Evolutionary conservation across 352 stramenopile genomes (phyloP).

Genomic region (Pythium biforme): DNA sequence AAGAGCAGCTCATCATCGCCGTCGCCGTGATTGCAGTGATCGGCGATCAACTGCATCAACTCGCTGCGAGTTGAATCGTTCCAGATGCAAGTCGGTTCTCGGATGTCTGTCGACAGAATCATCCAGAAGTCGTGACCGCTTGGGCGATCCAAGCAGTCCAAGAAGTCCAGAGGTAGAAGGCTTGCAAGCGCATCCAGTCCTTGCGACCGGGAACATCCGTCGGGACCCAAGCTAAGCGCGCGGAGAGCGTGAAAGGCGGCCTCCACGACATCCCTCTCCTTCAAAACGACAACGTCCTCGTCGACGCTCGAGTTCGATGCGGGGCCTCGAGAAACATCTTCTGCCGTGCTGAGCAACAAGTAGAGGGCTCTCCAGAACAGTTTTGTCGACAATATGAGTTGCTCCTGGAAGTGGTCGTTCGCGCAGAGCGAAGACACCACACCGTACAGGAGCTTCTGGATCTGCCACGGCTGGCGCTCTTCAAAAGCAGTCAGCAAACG

Average conservation of each 20-base stretch:
- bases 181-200: conserved; percentile 63
- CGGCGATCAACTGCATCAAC: conserved; percentile 70
- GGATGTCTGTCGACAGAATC: conserved; percentile 67
- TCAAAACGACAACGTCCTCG: conserved; percentile 44
- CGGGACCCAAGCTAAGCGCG: conserved; percentile 53
- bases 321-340: conserved; percentile 46
- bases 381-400: conserved; percentile 61
- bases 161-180: conserved; percentile 68
- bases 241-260: conserved; percentile 67
- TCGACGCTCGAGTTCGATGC: conserved; percentile 30
- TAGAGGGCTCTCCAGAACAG: conserved; percentile 83
- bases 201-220: conserved; percentile 50
- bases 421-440: conserved; percentile 69
- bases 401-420: conserved; percentile 49
- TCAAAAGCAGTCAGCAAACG: conserved; percentile 66
- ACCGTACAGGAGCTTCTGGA: conserved; percentile 76
- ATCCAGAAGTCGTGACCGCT: conserved; percentile 75
- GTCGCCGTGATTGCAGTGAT: conserved; percentile 60
- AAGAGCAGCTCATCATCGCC: conserved; percentile 52
- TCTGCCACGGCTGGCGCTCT: conserved; percentile 75
- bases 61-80: conserved; percentile 59
- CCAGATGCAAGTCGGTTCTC: conserved; percentile 78
- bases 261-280: conserved; percentile 74
- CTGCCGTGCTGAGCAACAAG: conserved; percentile 66
- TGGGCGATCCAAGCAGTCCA: conserved; percentile 68